phyloP scores from a whole-genome alignment of 2,329 filamentous ascomycete genomes.

The Colletotrichum salicis region DNA sequence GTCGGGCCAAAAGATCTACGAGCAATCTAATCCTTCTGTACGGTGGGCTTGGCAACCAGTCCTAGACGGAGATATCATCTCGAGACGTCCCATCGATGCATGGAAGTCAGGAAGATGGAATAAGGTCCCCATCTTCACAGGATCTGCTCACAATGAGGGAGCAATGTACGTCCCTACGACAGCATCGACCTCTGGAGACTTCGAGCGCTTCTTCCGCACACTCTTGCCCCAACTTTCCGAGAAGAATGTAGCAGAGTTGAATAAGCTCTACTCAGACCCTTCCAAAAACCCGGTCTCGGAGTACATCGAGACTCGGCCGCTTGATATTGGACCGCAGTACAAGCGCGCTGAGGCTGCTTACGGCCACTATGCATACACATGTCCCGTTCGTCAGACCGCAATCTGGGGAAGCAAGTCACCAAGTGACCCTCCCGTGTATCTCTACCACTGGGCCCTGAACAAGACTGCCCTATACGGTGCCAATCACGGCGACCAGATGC shows the following conservation, averaged over 20 bases:
- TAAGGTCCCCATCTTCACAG: slow-evolving; percentile 44
- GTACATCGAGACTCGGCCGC: slow-evolving; percentile 37
- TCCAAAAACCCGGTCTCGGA: slow-evolving; percentile 45
- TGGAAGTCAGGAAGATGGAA: slow-evolving; percentile 47
- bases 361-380: slow-evolving; percentile 64
- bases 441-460: slow-evolving; percentile 46
- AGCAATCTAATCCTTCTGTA: slow-evolving; percentile 41
- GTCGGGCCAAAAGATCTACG: slow-evolving; percentile 44
- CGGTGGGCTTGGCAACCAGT: slow-evolving; percentile 48
- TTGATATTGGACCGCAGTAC: slow-evolving; percentile 60
- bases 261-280: slow-evolving; percentile 48
- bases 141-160: slow-evolving; percentile 44
- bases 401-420: slow-evolving; percentile 28
- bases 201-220: slow-evolving; percentile 41
- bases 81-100: slow-evolving; percentile 42
- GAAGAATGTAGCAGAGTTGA: slow-evolving; percentile 42
- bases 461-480: slow-evolving; percentile 45
- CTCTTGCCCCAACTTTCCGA: slow-evolving; percentile 43
- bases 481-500: slow-evolving; percentile 55
- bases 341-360: slow-evolving; percentile 65
- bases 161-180: slow-evolving; percentile 41
- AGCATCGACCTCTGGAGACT: slow-evolving; percentile 35
- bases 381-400: slow-evolving; percentile 62
- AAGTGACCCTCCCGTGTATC: slow-evolving; percentile 39
- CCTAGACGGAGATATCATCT: slow-evolving; percentile 44